phyloP scores from a whole-genome alignment of 345 rosid species.

The Brassica carinata region DNA sequence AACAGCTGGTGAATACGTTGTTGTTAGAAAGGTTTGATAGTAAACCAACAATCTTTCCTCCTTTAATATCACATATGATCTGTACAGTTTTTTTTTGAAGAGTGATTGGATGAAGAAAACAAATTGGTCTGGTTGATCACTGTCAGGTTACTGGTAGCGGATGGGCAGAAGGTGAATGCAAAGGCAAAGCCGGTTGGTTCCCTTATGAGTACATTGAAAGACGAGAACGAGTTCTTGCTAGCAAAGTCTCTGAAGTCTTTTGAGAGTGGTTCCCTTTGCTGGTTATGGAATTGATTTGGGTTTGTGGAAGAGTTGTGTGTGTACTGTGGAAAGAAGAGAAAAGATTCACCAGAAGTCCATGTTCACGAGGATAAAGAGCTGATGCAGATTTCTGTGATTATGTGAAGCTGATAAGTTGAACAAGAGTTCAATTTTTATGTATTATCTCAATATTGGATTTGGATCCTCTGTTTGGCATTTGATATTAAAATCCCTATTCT shows the following conservation, averaged over 20 bases:
- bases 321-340: not conserved
- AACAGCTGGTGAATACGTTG: conserved; percentile 82
- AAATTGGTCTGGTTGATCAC: conserved; percentile 7
- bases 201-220: conserved; percentile 80
- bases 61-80: not conserved
- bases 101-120: conserved; percentile 10
- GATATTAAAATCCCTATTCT: not conserved
- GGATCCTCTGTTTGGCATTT: not conserved
- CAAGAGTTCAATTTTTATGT: not conserved
- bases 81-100: not conserved
- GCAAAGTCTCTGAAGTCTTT: conserved; percentile 91
- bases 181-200: conserved; percentile 99
- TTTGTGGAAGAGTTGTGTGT: not conserved
- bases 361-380: not conserved
- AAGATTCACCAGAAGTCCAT: conserved; percentile 2
- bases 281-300: not conserved
- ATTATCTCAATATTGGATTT: not conserved
- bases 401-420: not conserved
- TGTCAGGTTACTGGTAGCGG: conserved; percentile 84
- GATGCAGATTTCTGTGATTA: not conserved
- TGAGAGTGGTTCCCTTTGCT: conserved; percentile 33
- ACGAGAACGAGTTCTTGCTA: conserved; percentile 90
- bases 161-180: conserved; percentile 99
- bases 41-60: conserved; percentile 24
- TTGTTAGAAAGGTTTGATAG: conserved; percentile 81